These are phyloP conservation scores for Debaryomyces coudertii DNA, from an alignment of 1,139 yeast species.

Conservation along the genomic window DNA sequence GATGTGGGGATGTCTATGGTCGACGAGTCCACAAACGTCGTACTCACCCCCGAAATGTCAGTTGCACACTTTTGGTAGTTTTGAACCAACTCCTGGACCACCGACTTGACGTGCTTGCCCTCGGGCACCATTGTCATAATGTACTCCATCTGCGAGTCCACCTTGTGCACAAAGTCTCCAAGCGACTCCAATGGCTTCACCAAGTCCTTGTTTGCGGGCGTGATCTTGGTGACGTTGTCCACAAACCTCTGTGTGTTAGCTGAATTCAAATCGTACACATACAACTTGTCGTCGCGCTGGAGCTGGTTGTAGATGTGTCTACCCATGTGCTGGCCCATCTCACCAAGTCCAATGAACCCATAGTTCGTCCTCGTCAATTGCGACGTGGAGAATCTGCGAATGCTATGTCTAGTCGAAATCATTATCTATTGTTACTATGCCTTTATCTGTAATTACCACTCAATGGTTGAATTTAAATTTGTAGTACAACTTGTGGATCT, in stretches of 20 bases:
- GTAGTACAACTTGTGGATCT: background rate
- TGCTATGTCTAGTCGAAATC: background rate
- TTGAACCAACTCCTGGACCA: conserved; percentile 44
- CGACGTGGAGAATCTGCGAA: conserved; percentile 4
- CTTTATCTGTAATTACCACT: background rate
- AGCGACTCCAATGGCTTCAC: conserved; percentile 29
- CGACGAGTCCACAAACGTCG: conserved; percentile 54
- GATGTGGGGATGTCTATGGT: conserved; percentile 61
- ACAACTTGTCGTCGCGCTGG: conserved; percentile 42
- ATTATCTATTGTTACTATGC: background rate
- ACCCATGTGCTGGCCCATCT: conserved; percentile 67
- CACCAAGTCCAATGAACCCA: conserved; percentile 63
- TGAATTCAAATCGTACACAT: conserved; percentile 48
- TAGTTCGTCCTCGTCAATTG: conserved; percentile 26
- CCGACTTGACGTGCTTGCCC: conserved; percentile 54
- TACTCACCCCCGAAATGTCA: conserved; percentile 17
- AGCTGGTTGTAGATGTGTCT: conserved; percentile 51
- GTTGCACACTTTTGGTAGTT: conserved; percentile 24
- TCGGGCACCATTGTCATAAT: conserved; percentile 64
- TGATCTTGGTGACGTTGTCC: conserved; percentile 25
- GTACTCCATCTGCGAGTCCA: conserved; percentile 43
- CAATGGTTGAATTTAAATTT: background rate
- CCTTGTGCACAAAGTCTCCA: conserved; percentile 37
- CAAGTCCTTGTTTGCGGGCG: conserved; percentile 26
- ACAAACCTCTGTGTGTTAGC: conserved; percentile 34